Evolutionary conservation across 495 filamentous ascomycete genomes (phyloP), one percentile per base, ranked within the genome.

Genomic region (Penicillium canariense): DNA sequence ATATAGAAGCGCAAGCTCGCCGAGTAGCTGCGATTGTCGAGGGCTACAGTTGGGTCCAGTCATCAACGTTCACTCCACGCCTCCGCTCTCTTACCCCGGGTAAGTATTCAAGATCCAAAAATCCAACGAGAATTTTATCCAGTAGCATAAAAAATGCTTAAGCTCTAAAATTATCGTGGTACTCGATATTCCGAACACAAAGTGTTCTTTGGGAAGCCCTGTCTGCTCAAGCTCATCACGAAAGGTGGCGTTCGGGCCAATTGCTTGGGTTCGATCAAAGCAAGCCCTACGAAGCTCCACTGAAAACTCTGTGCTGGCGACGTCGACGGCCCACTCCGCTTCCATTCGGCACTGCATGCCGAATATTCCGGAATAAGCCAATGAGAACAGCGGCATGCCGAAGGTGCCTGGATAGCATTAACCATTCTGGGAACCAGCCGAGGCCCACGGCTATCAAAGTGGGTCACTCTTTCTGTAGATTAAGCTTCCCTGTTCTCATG

Each of bases 381-480:
- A 56, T 56, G 11, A 23, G 8, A 5, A 31, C 14, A 52, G 10
- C 10, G 40, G 31, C 4, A 11, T 30, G 5, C 5, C 23, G 23
- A 39, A 9, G 26, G 8, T 47, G 34, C 44, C 44, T 47, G 35
- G 18, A 23, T 12, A 40, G 25, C 25, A 34, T 42, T 48, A 49
- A 17, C 38, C 20, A 12, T 12, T 20, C 6, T 50, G 32, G 45
- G 38, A 47, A 48, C 6, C 23, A 35, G 55, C 60, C 60, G 60
- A 62, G 60, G 54, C 50, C 49, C 5, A 35, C 50, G 52, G 49
- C 26, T 56, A 60, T 57, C 48, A 46, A 44, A 42, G 60, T 63
- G 60, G 56, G 34, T 48, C 49, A 32, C 20, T 27, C 5, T 28
- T 34, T 52, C 31, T 44, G 27, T 23, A n/a, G 18, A 52, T 50